Evolutionary conservation across 169 alveolate genomes (phyloP), one percentile per base, ranked within the genome.

Genomic region (Haemoproteus tartakovskyi): DNA sequence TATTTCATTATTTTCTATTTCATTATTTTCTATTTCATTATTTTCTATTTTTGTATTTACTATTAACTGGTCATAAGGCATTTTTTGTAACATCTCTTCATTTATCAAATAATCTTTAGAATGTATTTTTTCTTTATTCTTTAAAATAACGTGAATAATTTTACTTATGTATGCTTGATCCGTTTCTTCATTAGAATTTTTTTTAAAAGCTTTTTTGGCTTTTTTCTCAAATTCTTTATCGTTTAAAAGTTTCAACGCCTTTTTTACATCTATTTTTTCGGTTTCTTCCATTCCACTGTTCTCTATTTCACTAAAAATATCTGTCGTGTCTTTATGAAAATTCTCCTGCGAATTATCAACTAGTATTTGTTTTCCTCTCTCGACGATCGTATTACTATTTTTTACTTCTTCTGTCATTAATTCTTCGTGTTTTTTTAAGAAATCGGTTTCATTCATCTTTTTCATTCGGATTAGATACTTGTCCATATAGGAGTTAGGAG

Each of bases 171-270:
- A 74, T 22, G 43, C 46, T 57, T 43, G 30, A 56, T 46, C 51
- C 14, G 11, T 22, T 37, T 26, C 14, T 9, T 74, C 62, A 30
- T 59, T 51, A 36, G 50, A 30, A 26, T 16, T 24, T 26, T 74
- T 57, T 33, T 46, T 59, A 36, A 74, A 18, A 9, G 40, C 30
- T 8, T 51, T 54, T 47, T 74, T 74, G 19, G 46, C 14, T 38
- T 74, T 74, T 45, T 74, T 74, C 40, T 43, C n/a, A 48, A 38
- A 46, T 8, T 46, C 12, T 18, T 56, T 74, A 11, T 74, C 22
- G 61, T 74, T 74, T 22, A 74, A 41, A 18, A 74, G 11, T 30
- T 56, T 59, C 84, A 74, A 57, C n/a, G 84, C 84, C 46, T 74
- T 56, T 38, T 74, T 74, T 22, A 74, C 27, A 61, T 60, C 46